Evolutionary conservation across 1,284 basidiomycete genomes (phyloP), one percentile per base, ranked within the genome.

Genomic region (Trichosporon sp.): DNA sequence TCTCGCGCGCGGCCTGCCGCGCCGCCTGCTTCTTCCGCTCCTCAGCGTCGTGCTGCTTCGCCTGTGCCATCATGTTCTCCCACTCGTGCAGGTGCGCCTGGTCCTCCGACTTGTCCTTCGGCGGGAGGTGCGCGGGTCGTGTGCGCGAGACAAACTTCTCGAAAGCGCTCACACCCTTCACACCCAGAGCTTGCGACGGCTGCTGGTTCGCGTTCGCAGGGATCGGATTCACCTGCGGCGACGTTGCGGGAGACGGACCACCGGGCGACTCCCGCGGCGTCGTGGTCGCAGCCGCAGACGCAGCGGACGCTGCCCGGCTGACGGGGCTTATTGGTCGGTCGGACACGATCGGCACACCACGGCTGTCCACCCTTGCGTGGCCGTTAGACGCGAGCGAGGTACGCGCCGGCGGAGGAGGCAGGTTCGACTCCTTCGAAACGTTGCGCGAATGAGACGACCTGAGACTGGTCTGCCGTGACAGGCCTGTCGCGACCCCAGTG

Each of bases 11-110:
- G 5, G 75, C 15, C 47, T 75, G 68, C 31, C 70, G 58, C 2
- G 68, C 64, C 67, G 80, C 77, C 3, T 67, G 66, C 15, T 71
- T 29, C 65, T 77, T 77, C 31, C 73, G 15, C 13, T 71, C 68
- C 72, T 79, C 73, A 42, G 71, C 70, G 62, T 80, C 80, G 65
- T 75, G 74, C 60, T 80, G 76, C 51, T 76, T 65, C 8, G 80
- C 74, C 53, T 81, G 77, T 12, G 75, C 74, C 95, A 98, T 98
- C 92, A 98, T 96, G 53, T 86, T 83, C 78, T 93, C 89, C 92
- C 94, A 98, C 77, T 92, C 91, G 31, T 90, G 89, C 78, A 93
- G 85, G 83, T 98, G 94, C 73, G 89, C 91, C 68, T 87, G 84
- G 79, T 97, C 94, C 81, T 97, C 95, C 64, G 87, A 80, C 68